Base-by-base conservation (phyloP, 805 yeast species). In the Ogataea glucozyma region DNA sequence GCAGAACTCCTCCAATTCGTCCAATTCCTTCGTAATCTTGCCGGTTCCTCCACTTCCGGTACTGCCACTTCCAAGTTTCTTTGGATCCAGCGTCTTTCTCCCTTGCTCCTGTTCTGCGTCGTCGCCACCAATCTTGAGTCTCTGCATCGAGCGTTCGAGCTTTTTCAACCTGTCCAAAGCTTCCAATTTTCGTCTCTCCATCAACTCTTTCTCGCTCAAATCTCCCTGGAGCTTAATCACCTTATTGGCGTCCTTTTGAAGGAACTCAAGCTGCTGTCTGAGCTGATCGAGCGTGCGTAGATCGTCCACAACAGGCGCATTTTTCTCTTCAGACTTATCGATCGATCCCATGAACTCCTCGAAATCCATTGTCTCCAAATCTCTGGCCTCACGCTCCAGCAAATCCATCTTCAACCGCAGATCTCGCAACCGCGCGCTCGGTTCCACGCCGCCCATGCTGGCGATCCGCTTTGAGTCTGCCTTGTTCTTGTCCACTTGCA, bases 401-500 rank as follows among this genome's bases (percentile, higher is more conserved):
- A 79, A 83, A 46, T 86, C 95, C 96, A 88, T 88, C 58, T 83
- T 77, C 54, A 83, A 87, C 42, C 96, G 72, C 53, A 90, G 70
- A 32, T 79, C 82, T 47, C 93, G 73, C 39, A 89, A 66, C 50
- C 91, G 71, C 3, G 85, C 76, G 54, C 85, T 84, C 3, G 96
- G 95, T 58, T 87, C 95, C 20, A 82, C 76, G 22, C 73, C 75
- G 21, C 73, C 70, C 58, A 37, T 79, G 8, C 42, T 46, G 10
- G 79, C 66, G 68, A 74, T 51, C 30, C 57, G 45, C 37, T 52
- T 52, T 18, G 59, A 55, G 47, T 75, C 81, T 2, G 74, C 68
- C 44, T 70, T 73, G 38, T 69, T 70, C 34, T 72, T 61, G 48
- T 70, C 72, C 11, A 76, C 73, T 50, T 73, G 76, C 22, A 56